Conservation (phyloP, 139 green algal genomes). For the Closterium sp. region DNA sequence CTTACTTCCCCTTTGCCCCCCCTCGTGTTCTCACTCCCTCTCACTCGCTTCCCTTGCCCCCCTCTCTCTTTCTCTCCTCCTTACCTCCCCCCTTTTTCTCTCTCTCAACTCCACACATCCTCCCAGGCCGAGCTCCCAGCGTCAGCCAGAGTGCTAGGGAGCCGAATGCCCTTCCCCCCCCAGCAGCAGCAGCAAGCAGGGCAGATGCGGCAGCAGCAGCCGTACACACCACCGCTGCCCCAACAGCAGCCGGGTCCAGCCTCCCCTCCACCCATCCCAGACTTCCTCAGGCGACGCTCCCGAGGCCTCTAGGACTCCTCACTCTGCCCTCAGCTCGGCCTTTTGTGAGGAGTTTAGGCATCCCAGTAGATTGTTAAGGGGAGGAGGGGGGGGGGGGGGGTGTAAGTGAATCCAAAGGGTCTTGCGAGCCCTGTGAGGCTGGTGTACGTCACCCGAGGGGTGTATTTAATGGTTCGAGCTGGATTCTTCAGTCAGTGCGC, state of each 20-base stretch:
- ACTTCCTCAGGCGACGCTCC: not conserved
- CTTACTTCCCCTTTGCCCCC: not conserved
- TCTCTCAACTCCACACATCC: not conserved
- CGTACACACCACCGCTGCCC: not conserved
- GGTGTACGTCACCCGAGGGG: not conserved
- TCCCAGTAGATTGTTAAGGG: no score
- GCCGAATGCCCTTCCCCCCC: not conserved
- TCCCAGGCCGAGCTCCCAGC: not conserved
- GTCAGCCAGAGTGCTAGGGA: not conserved
- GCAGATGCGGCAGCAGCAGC: no score
- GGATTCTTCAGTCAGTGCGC: no score
- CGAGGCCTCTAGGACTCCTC: not conserved
- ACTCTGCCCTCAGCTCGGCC: not conserved
- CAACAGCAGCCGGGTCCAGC: not conserved
- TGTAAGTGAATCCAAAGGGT: not conserved
- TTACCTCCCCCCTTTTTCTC: not conserved
- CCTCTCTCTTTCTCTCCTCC: not conserved
- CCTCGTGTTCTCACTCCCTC: not conserved
- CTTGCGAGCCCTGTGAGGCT: not conserved
- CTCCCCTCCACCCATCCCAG: not conserved
- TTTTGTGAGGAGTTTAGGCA: not conserved
- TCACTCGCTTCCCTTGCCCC: not conserved
- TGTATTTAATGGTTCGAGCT: not conserved
- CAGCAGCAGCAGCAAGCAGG: not conserved
- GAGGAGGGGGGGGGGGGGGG: no score